Percentiles rank a stretch among this genome's conserved stretches.
phyloP scores from a whole-genome alignment of 164 flowering plant genomes.

The Dillenia turbinata region DNA sequence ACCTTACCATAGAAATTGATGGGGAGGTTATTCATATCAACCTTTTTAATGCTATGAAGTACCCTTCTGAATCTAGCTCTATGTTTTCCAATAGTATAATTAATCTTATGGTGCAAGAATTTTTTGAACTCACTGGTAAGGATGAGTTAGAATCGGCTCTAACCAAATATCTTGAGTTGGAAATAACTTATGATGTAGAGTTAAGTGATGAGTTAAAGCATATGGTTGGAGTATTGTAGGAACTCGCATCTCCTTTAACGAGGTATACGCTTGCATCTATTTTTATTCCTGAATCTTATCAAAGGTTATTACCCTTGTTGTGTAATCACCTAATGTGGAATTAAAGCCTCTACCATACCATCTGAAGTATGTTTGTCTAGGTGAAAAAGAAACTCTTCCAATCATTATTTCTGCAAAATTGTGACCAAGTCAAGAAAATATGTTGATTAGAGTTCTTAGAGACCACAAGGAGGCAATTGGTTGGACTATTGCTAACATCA shows the following conservation, averaged over 20 bases:
- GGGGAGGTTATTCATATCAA: not conserved
- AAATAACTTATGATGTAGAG: not conserved
- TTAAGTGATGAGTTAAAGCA: not conserved
- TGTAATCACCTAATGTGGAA: not conserved
- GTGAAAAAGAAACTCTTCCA: not conserved
- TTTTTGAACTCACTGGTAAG: not conserved
- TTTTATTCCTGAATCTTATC: not conserved
- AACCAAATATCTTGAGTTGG: not conserved
- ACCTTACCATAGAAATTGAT: conserved; percentile 4
- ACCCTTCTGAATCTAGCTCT: not conserved
- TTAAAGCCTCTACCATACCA: not conserved
- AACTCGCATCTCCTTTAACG: not conserved
- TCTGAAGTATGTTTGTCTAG: not conserved
- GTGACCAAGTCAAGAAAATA: not conserved
- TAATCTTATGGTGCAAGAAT: not conserved
- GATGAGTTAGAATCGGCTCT: not conserved
- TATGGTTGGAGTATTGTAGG: not conserved
- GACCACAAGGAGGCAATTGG: not conserved
- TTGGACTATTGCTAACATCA: too few species aligned
- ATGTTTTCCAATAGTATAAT: not conserved
- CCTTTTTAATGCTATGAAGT: conserved; percentile 1
- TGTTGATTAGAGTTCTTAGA: not conserved
- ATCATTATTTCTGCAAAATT: not conserved
- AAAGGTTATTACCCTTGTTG: not conserved
- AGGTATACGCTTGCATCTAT: not conserved